Percentiles rank a stretch among this genome's conserved stretches.
Conservation (phyloP, 495 filamentous ascomycete genomes). For the Aspergillus taichungensis region DNA sequence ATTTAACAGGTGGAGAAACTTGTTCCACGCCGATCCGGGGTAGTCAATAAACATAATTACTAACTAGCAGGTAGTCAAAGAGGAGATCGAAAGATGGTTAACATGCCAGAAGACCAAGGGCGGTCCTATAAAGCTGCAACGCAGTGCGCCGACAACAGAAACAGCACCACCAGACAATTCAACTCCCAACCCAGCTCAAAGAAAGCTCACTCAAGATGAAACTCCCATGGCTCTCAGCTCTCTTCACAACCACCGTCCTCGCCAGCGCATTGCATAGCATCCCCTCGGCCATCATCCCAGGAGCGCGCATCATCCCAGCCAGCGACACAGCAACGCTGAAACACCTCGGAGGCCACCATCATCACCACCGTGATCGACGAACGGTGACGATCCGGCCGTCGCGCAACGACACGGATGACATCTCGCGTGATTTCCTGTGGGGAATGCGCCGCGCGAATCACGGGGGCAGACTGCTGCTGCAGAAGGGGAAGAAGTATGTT, state of each 20-base stretch:
- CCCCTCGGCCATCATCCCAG: conserved; percentile 19
- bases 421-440: conserved; percentile 43
- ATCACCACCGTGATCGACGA: conserved; percentile 29
- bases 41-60: background rate
- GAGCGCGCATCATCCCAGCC: conserved; percentile 20
- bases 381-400: conserved; percentile 44
- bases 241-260: conserved; percentile 17
- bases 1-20: conserved; percentile 30
- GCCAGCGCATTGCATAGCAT: conserved; percentile 7
- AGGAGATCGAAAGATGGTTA: too few relatives aligned
- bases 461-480: conserved; percentile 42
- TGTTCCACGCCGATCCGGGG: background rate
- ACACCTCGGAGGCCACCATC: conserved; percentile 20
- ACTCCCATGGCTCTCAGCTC: conserved; percentile 15
- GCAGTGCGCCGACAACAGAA: too few relatives aligned
- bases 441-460: conserved; percentile 45
- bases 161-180: too few relatives aligned
- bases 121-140: too few relatives aligned
- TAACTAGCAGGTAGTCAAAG: too few relatives aligned
- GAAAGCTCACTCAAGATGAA: conserved; percentile 10
- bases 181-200: too few relatives aligned
- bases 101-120: too few relatives aligned
- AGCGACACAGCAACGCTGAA: conserved; percentile 13
- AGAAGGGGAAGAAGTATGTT: conserved; percentile 43
- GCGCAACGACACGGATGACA: conserved; percentile 42